These are phyloP conservation scores for Nymphaea thermarum DNA, from an alignment of 164 flowering plant species.

Conservation along the genomic window DNA sequence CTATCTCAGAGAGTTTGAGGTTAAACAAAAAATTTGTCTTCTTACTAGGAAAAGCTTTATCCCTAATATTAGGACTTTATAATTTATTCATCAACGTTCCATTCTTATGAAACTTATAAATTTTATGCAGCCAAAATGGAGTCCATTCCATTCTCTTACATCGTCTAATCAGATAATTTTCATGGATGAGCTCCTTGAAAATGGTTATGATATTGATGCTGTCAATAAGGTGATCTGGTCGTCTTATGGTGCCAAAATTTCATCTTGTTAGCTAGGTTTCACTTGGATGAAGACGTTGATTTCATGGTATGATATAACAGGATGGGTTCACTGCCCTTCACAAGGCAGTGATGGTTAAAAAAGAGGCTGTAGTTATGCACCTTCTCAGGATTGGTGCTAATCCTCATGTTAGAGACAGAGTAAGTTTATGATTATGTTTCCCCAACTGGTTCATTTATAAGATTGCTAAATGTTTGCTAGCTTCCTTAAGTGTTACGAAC, in stretches of 20 bases:
- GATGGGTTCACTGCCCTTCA: slow-evolving; percentile 88
- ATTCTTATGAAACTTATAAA: background rate
- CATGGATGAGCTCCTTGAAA: slow-evolving; percentile 63
- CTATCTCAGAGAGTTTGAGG: too few species aligned
- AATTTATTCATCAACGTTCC: background rate
- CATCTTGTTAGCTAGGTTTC: background rate
- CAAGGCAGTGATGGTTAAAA: slow-evolving; percentile 66
- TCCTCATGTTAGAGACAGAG: slow-evolving; percentile 65
- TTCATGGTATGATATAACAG: slow-evolving; percentile 28
- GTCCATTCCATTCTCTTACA: slow-evolving; percentile 61
- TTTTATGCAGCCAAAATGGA: slow-evolving; percentile 44
- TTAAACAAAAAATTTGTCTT: background rate
- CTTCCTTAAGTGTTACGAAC: background rate
- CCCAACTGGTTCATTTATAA: too few species aligned
- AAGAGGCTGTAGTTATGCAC: slow-evolving; percentile 86
- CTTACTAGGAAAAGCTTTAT: background rate
- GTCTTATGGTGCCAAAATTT: background rate
- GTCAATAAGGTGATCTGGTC: slow-evolving; percentile 42
- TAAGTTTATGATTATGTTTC: slow-evolving; percentile 10
- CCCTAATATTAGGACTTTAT: background rate
- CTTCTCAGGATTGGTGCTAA: slow-evolving; percentile 91
- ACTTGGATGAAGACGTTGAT: background rate
- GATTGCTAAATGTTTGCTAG: background rate
- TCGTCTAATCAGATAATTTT: slow-evolving; percentile 52
- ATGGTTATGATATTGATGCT: slow-evolving; percentile 49